phyloP scores from a whole-genome alignment of 768 basidiomycete genomes.

The Boletus fagicola region DNA sequence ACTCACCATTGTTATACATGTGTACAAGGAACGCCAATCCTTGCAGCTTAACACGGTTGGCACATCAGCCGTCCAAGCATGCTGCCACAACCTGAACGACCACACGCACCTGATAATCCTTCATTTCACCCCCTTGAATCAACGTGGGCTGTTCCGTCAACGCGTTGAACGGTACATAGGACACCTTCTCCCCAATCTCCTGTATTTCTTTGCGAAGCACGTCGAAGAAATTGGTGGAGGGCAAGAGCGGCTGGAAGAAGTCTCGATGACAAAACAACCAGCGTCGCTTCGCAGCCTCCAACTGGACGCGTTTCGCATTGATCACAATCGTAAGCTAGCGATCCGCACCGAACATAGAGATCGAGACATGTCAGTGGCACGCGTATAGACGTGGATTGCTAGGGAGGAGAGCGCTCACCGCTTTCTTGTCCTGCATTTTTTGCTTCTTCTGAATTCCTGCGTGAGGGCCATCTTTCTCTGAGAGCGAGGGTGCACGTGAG shows the following conservation, averaged over 20 bases:
- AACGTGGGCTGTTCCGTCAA: slow-evolving; percentile 48
- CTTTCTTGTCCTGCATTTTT: slow-evolving; percentile 40
- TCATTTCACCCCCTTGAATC: slow-evolving; percentile 58
- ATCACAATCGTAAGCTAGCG: slow-evolving; percentile 41
- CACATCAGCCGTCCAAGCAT: not conserved
- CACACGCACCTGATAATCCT: slow-evolving; percentile 62
- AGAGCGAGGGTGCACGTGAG: slow-evolving; percentile 7
- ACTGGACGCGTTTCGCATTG: slow-evolving; percentile 35
- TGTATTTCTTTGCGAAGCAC: slow-evolving; percentile 32
- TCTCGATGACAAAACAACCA: slow-evolving; percentile 47
- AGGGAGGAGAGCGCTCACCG: slow-evolving; percentile 28
- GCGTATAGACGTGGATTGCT: not conserved
- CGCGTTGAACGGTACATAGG: slow-evolving; percentile 38
- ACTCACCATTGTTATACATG: slow-evolving; percentile 65
- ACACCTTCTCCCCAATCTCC: slow-evolving; percentile 27
- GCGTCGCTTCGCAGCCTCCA: slow-evolving; percentile 42
- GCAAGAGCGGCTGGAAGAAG: slow-evolving; percentile 49
- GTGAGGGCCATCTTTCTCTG: not conserved
- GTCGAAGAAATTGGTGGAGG: slow-evolving; percentile 40
- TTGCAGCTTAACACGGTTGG: slow-evolving; percentile 38
- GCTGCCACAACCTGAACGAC: not conserved
- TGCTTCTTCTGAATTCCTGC: slow-evolving; percentile 25
- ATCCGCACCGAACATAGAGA: not conserved
- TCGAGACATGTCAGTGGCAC: not conserved
- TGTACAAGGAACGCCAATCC: slow-evolving; percentile 65